phyloP scores from a whole-genome alignment of 2,329 filamentous ascomycete species.

The Sclerotinia sclerotiorum region DNA sequence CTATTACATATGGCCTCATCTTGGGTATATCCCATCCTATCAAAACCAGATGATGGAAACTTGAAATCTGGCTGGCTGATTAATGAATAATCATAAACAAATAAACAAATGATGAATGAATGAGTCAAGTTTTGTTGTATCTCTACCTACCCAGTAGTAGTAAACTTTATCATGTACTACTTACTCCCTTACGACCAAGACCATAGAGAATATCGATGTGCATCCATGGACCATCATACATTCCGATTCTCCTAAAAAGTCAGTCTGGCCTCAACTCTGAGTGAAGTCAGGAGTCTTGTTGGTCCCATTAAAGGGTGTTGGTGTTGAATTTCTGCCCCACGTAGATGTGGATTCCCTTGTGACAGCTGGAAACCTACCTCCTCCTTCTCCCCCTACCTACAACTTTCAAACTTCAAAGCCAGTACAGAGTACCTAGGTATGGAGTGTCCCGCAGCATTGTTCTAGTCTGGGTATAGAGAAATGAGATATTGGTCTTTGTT shows the following conservation, averaged over 20 bases:
- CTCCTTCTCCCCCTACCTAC: neutral
- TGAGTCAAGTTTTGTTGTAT: conserved; percentile 11
- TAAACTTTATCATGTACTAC: too few relatives aligned
- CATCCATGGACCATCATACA: neutral
- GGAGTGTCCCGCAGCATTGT: neutral
- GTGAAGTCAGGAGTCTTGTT: neutral
- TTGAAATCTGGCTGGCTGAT: conserved; percentile 3
- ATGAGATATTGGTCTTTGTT: neutral
- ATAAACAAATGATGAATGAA: too few relatives aligned
- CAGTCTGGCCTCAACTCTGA: conserved; percentile 11
- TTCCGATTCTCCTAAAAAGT: neutral
- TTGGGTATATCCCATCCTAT: neutral
- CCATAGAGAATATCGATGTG: neutral
- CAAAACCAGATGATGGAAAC: neutral
- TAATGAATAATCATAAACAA: neutral
- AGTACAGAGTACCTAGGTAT: too few relatives aligned
- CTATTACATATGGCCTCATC: conserved; percentile 1
- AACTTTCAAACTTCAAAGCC: neutral
- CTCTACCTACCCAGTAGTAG: too few relatives aligned
- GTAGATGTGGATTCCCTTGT: conserved; percentile 4
- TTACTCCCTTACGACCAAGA: neutral
- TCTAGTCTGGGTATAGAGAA: neutral
- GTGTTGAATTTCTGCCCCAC: conserved; percentile 8
- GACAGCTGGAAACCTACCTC: neutral
- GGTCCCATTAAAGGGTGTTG: conserved; percentile 10